These are phyloP conservation scores for Solanum virginianum DNA, from an alignment of 257 asterid species.

Conservation along the genomic window DNA sequence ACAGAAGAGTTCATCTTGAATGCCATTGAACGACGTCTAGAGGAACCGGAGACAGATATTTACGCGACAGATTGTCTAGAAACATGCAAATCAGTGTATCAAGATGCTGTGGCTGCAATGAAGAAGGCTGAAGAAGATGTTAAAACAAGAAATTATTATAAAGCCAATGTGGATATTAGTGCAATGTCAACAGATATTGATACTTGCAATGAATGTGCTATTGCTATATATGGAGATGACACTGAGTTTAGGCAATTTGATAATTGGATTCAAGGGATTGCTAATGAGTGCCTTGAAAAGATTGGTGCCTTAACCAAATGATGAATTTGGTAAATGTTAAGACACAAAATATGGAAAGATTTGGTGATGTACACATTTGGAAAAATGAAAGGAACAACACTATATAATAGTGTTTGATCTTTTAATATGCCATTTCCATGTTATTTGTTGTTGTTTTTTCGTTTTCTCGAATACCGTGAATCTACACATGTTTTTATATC, in stretches of 20 bases:
- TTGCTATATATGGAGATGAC: not conserved
- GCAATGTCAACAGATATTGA: conserved; percentile 20
- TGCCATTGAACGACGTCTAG: conserved; percentile 12
- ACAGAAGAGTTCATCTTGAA: conserved; percentile 3
- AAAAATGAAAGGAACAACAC: not conserved
- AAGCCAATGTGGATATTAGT: conserved; percentile 22
- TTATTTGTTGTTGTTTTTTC: not conserved
- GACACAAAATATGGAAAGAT: not conserved
- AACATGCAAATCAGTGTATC: conserved; percentile 15
- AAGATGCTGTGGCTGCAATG: conserved; percentile 16
- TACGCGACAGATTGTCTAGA: conserved; percentile 6
- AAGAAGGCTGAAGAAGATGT: conserved; percentile 20
- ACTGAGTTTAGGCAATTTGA: conserved; percentile 12
- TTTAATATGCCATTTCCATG: not conserved
- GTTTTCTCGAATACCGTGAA: not conserved
- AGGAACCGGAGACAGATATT: not conserved
- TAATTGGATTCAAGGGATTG: conserved; percentile 17
- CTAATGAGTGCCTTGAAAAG: conserved; percentile 13
- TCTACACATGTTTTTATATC: not conserved
- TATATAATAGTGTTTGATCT: not conserved
- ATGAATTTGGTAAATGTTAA: not conserved
- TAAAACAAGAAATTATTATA: conserved; percentile 8
- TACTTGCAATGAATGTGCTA: conserved; percentile 23
- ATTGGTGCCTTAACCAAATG: not conserved
- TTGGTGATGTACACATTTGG: not conserved